phyloP scores from a whole-genome alignment of 495 filamentous ascomycete genomes.

The Aspergillus asperescens region DNA sequence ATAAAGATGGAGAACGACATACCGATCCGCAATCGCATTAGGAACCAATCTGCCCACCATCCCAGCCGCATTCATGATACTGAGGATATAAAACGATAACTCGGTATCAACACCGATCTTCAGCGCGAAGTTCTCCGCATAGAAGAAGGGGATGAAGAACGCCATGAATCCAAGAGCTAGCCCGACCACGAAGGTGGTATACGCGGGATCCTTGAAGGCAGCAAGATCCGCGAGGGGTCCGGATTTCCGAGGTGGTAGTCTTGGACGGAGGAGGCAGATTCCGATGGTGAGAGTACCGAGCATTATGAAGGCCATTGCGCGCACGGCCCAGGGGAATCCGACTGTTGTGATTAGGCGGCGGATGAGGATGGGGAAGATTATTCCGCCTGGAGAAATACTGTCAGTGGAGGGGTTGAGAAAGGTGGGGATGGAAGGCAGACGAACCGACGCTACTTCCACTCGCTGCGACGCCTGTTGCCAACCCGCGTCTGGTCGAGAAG shows the following conservation, averaged over 20 bases:
- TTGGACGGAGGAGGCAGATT: conserved; percentile 43
- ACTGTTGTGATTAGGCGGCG: conserved; percentile 49
- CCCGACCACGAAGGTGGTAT: conserved; percentile 54
- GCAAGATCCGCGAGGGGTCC: conserved; percentile 54
- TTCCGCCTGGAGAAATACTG: conserved; percentile 54
- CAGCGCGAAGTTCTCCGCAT: conserved; percentile 51
- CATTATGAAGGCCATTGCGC: conserved; percentile 60
- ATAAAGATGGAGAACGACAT: too few relatives aligned
- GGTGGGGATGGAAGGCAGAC: not conserved
- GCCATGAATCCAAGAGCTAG: conserved; percentile 54
- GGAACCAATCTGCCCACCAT: too few relatives aligned
- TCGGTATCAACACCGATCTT: too few relatives aligned
- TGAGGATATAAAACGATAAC: too few relatives aligned
- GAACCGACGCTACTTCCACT: not conserved
- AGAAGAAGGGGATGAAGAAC: conserved; percentile 65
- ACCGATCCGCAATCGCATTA: too few relatives aligned
- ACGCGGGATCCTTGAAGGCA: conserved; percentile 56
- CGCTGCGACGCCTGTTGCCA: conserved; percentile 56
- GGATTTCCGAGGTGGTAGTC: conserved; percentile 51
- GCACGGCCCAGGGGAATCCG: conserved; percentile 69
- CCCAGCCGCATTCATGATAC: too few relatives aligned
- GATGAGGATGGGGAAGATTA: conserved; percentile 60
- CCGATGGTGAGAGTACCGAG: conserved; percentile 40
- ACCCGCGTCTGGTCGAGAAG: conserved; percentile 52
- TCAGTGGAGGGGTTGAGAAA: not conserved